Base-by-base conservation (phyloP, 2,329 filamentous ascomycete species). In the Sphaerostilbella broomeana region DNA sequence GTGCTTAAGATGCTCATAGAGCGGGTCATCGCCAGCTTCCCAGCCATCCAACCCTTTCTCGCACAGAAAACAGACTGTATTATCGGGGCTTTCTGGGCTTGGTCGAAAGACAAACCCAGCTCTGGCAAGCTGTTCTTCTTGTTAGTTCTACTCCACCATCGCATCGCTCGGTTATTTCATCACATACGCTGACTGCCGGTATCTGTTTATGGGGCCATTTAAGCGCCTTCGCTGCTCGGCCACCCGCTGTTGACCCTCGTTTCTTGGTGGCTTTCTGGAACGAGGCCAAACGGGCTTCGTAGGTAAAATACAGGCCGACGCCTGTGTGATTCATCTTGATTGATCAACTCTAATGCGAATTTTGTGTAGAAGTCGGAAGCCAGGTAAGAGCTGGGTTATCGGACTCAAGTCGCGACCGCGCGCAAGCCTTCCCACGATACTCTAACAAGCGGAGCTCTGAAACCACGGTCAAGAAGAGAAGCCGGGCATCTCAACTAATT, bases 21-120 rank as follows among this genome's bases (percentile, higher is more conserved):
- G 69, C 0, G 92, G 86, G 44, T 87, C 77, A 57, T 98, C 92
- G 16, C 81, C 79, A 26, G 81, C 73, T 54, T 97, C 90, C 92
- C 92, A 98, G 44, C 88, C 89, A 58, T 94, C 88, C 10, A 98
- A 73, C 40, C 81, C 78, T 58, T 86, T 84, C 46, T 79, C 69
- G 65, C 92, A 98, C 25, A 88, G 72, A 61, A 94, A 97, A 61
- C 92, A 98, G 50, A 79, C 76, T 33, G 86, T 86, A 60, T 97
- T 97, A 61, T 98, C 92, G 25, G 81, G 81, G 54, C 80, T 85
- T 32, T 77, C 73, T 36, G 77, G 70, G 11, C 76, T 78, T 2
- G 92, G 90, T 45, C 81, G 77, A 65, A 86, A 97, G 65, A 83
- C 92, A 66, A 98, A 95, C 25, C 92, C 92, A 41, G 92, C 90